Base-by-base conservation (phyloP, 768 basidiomycete species). In the Clitopilus hobsonii region DNA sequence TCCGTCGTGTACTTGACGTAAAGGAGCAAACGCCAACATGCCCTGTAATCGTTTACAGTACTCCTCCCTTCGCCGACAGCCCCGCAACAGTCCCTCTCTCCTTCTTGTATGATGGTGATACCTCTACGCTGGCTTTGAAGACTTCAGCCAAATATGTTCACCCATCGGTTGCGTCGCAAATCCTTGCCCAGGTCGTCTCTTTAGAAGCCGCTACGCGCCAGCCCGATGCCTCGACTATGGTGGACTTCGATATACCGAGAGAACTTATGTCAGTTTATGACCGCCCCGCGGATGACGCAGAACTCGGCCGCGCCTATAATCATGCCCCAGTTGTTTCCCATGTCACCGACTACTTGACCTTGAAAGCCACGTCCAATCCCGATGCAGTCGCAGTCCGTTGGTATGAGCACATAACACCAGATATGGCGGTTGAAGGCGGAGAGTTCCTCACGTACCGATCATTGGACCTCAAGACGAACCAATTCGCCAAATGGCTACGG, bases 401-500 rank as follows among this genome's bases (percentile, higher is more conserved):
- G 69, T 67, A 65, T 52, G 56, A 67, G 14, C 58, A 68, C n/a
- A 61, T 69, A 13, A 65, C n/a, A n/a, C n/a, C n/a, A n/a, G n/a
- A 67, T 24, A 51, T 54, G 20, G 20, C 58, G 13, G 49, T 56
- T 23, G 25, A 57, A 13, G 11, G 54, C 25, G 64, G 56, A 25
- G 65, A 71, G 52, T 61, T 61, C 20, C 60, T 72, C n/a, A 67
- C 74, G 1, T 79, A 78, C 58, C 27, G 32, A 30, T 68, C 73
- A 38, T 63, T 78, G 23, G 62, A 78, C 51, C 57, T 51, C 16
- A 61, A 56, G 28, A 67, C 74, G 10, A 78, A 79, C 57, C 68
- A 69, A 58, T 56, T 78, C 1, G 77, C 75, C 7, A 73, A 66
- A 10, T 80, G 77, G 73, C 60, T 80, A 28, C 56, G 72, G 18